Base-by-base conservation (phyloP, 768 basidiomycete genomes). In the Amanita subjunquillea region DNA sequence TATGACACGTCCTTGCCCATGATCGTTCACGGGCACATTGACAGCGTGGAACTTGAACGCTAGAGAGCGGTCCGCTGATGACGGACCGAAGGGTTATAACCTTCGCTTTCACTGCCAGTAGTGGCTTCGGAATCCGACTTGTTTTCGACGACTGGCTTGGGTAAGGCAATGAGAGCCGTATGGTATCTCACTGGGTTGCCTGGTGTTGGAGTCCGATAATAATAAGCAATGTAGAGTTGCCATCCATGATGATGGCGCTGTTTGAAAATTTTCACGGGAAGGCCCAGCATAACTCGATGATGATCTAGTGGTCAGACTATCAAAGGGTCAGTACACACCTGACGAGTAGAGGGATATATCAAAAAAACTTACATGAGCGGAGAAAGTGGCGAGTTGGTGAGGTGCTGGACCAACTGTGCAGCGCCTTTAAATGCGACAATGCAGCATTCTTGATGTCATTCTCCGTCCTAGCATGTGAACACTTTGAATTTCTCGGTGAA, bases 101-200 rank as follows among this genome's bases (percentile, higher is more conserved):
- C 8, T 30, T 36, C 20, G 29, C 39, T 15, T 36, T 53, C 51
- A 13, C 41, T 15, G 10, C 43, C 23, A 12, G 9, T 42, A 5
- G 40, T 3, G 17, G 42, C n/a, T 39, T 53, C 51, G 9, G 43
- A 20, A 25, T 46, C 25, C 20, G 44, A 38, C 37, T 25, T 29
- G 23, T 22, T 25, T 29, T 36, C 43, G 6, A 42, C 20, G 32
- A 13, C 43, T n/a, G 23, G 22, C 2, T 22, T 17, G 12, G 51
- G 51, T 15, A 53, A 10, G 5, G 36, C 43, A n/a, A 53, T 17
- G 15, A 53, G 44, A 1, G 51, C 51, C 15, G 43, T 53, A 23
- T 53, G 51, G 37, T 53, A 53, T 22, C 43, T 41, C 51, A 53
- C 42, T 27, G 51, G 51, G 27, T 53, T 45, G 51, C 22, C 27